Conservation (phyloP, 2,329 filamentous ascomycete species). For the Lasiodiplodia sp. region DNA sequence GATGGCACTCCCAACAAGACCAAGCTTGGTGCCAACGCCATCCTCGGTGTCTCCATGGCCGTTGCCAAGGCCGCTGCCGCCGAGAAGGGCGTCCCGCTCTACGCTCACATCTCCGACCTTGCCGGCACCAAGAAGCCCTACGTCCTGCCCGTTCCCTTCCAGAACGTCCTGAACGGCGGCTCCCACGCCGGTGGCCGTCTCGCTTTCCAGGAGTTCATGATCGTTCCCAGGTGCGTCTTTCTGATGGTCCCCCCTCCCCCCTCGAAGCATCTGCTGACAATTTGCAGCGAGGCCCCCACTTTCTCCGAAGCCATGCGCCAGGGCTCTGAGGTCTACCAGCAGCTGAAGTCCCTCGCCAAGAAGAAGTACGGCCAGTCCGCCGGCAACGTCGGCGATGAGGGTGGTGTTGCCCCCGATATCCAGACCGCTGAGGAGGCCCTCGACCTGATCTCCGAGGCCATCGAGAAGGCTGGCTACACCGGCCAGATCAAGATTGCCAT, state of each 20-base stretch:
- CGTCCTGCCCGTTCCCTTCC: slow-evolving; percentile 64
- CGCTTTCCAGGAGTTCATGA: slow-evolving; percentile 67
- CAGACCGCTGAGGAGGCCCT: slow-evolving; percentile 96
- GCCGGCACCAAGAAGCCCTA: slow-evolving; percentile 62
- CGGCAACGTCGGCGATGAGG: slow-evolving; percentile 98
- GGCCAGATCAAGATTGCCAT: slow-evolving; percentile 98
- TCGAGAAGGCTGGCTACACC: slow-evolving; percentile 93
- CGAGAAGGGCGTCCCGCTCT: slow-evolving; percentile 63
- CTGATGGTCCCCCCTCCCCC: not conserved
- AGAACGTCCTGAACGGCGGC: slow-evolving; percentile 70
- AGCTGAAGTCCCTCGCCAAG: slow-evolving; percentile 95
- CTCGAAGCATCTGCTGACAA: not conserved
- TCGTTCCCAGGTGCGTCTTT: slow-evolving; percentile 56
- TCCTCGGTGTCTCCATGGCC: slow-evolving; percentile 67
- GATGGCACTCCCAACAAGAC: slow-evolving; percentile 67
- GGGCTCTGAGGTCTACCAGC: slow-evolving; percentile 97
- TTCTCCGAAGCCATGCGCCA: slow-evolving; percentile 97
- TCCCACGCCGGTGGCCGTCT: slow-evolving; percentile 96
- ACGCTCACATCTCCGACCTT: slow-evolving; percentile 64
- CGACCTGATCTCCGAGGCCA: slow-evolving; percentile 92
- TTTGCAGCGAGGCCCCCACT: slow-evolving; percentile 75
- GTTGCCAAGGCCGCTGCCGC: slow-evolving; percentile 65
- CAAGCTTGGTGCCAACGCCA: slow-evolving; percentile 66
- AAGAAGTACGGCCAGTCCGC: slow-evolving; percentile 99
- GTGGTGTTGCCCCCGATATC: slow-evolving; percentile 98